Percentiles rank a stretch among this genome's conserved stretches.
These are phyloP conservation scores for Camelina neglecta DNA, from an alignment of 345 rosid species.

Conservation along the genomic window DNA sequence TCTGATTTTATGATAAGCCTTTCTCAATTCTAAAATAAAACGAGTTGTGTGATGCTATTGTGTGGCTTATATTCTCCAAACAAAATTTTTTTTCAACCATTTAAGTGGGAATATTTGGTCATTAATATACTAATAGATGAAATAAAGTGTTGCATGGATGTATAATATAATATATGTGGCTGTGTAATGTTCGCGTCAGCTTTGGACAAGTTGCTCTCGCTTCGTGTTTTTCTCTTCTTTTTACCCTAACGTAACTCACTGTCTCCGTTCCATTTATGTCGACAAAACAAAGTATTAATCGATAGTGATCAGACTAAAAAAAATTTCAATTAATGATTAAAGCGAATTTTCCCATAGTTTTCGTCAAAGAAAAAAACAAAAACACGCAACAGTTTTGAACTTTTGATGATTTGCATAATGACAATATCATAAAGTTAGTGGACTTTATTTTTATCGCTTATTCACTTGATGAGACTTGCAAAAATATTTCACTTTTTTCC, in stretches of 20 bases:
- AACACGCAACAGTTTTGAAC: conserved; percentile 1
- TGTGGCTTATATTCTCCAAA: neutral
- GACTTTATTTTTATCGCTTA: conserved; percentile 28
- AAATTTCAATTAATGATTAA: conserved; percentile 11
- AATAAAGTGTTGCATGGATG: conserved; percentile 30
- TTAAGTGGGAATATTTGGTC: conserved; percentile 8
- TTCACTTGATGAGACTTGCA: conserved; percentile 27
- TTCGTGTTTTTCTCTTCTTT: neutral
- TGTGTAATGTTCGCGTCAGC: conserved; percentile 37
- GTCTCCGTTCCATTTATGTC: conserved; percentile 18
- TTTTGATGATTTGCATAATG: conserved; percentile 28
- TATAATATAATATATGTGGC: conserved; percentile 11
- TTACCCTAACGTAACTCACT: conserved; percentile 7
- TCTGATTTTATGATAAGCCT: neutral
- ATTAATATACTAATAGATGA: conserved; percentile 14
- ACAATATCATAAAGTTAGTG: conserved; percentile 26
- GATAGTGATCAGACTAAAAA: conserved; percentile 1
- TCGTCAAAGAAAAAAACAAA: neutral
- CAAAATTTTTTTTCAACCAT: neutral
- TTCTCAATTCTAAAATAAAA: neutral
- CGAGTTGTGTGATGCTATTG: neutral
- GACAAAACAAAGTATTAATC: conserved; percentile 20
- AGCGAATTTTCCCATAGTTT: neutral
- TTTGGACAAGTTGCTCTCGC: conserved; percentile 26
- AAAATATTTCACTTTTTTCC: neutral